Percentiles rank a stretch among this genome's conserved stretches.
Conservation (phyloP, 2,329 filamentous ascomycete species). For the Bipolaris oryzae region DNA sequence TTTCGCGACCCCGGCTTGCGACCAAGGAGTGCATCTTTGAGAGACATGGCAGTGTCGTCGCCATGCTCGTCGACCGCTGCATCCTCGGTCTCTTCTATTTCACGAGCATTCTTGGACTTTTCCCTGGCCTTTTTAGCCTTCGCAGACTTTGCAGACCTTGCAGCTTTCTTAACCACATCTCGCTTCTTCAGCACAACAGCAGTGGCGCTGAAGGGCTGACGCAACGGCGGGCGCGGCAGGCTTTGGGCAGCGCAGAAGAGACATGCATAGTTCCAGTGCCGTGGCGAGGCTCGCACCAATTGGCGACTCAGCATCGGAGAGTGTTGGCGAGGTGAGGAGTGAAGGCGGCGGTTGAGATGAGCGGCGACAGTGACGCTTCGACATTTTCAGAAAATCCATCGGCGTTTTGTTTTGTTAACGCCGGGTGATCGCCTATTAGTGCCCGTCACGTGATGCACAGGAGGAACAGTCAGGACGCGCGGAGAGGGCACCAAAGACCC, state of each 20-base stretch:
- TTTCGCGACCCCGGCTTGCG: constrained; percentile 15
- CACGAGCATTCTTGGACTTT: not conserved
- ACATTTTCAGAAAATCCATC: constrained; percentile 17
- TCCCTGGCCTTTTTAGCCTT: not conserved
- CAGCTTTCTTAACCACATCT: not conserved
- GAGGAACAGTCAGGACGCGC: not conserved
- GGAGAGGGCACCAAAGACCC: constrained; percentile 1
- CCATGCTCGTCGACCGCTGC: not conserved
- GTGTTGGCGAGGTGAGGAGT: not conserved
- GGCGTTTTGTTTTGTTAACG: constrained; percentile 12
- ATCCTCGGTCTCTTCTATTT: not conserved
- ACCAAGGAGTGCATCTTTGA: constrained; percentile 33
- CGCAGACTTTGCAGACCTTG: not conserved
- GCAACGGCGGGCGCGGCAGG: constrained; percentile 9
- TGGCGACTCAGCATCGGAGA: constrained; percentile 37
- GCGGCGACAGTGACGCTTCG: constrained; percentile 9
- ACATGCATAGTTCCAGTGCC: constrained; percentile 24
- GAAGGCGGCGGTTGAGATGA: constrained; percentile 7
- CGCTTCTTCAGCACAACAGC: constrained; percentile 11
- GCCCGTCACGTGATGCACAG: constrained; percentile 8
- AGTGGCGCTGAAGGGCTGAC: constrained; percentile 28
- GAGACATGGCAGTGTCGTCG: constrained; percentile 11
- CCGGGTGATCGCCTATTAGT: constrained; percentile 5
- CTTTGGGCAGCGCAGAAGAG: constrained; percentile 27
- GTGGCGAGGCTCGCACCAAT: constrained; percentile 27